These are phyloP conservation scores for Fraxinus cuspidata DNA, from an alignment of 257 asterid species.

Conservation along the genomic window DNA sequence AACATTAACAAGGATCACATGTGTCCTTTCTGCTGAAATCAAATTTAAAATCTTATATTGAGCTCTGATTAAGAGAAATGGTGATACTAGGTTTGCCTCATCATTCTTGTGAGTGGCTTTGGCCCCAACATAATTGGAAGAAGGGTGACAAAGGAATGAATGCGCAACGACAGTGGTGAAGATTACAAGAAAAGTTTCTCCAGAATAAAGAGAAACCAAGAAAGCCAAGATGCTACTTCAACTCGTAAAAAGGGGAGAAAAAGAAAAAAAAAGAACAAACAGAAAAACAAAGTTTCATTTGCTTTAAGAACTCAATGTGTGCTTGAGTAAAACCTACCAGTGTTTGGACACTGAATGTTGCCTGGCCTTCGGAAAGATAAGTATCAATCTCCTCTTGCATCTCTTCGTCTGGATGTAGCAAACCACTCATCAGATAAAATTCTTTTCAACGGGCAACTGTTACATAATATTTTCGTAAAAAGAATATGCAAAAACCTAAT, in stretches of 20 bases:
- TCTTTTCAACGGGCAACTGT: neutral
- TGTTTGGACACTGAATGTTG: constrained; percentile 64
- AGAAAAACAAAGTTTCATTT: neutral
- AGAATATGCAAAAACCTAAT: constrained; percentile 5
- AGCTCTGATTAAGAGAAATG: neutral
- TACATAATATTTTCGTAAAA: neutral
- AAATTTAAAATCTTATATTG: neutral
- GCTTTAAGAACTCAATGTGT: constrained; percentile 15
- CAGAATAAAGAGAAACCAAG: neutral
- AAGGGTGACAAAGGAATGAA: neutral
- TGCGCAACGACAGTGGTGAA: neutral
- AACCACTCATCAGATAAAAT: constrained; percentile 29
- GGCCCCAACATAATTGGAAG: neutral
- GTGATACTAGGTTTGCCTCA: neutral
- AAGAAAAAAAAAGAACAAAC: constrained; percentile 3
- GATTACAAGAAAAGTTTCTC: neutral
- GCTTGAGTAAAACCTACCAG: constrained; percentile 54
- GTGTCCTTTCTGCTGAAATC: neutral
- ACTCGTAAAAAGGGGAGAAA: neutral
- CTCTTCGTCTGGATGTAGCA: constrained; percentile 68
- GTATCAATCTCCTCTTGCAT: constrained; percentile 90
- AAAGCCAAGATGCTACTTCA: neutral
- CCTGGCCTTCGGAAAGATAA: constrained; percentile 67
- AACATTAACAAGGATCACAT: neutral
- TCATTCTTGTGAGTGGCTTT: neutral